A percentile compares a stretch with the other conserved stretches of the same genome.
Conservation (phyloP, 2,329 filamentous ascomycete species). For the Nigrospora oryzae region DNA sequence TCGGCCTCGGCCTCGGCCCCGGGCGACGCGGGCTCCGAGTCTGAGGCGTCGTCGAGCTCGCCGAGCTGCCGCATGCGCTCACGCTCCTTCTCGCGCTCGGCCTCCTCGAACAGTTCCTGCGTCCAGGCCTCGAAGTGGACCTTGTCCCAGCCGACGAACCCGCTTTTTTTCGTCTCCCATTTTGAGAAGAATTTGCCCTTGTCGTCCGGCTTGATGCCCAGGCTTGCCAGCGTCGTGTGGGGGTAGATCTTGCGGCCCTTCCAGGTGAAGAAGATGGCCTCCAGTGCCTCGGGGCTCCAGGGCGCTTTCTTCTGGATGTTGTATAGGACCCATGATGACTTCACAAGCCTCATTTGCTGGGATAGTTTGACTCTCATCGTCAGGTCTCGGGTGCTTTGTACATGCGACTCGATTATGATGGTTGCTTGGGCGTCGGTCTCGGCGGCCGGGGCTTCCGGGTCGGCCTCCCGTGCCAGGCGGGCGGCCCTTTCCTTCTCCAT, state of each 20-base stretch:
- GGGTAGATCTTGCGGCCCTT: conserved; percentile 64
- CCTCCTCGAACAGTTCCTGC: conserved; percentile 45
- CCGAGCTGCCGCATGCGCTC: conserved; percentile 33
- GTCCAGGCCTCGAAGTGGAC: conserved; percentile 78
- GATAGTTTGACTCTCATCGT: conserved; percentile 59
- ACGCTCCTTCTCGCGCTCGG: conserved; percentile 39
- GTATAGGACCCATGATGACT: conserved; percentile 59
- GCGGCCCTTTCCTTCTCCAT: conserved; percentile 15
- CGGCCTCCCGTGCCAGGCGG: conserved; percentile 11
- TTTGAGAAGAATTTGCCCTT: conserved; percentile 32
- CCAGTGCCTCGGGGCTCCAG: conserved; percentile 30
- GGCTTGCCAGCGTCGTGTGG: conserved; percentile 60
- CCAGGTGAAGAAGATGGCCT: conserved; percentile 70
- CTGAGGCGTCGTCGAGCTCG: conserved; percentile 22
- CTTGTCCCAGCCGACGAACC: conserved; percentile 41
- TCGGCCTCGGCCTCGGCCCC: conserved; percentile 8
- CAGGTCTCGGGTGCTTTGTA: conserved; percentile 52
- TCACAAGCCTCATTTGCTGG: conserved; percentile 59
- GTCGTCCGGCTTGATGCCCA: conserved; percentile 47
- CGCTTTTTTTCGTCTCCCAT: conserved; percentile 24
- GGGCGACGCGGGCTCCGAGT: conserved; percentile 8
- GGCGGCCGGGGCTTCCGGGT: conserved; percentile 3
- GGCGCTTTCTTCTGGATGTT: conserved; percentile 39
- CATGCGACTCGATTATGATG: conserved; percentile 60
- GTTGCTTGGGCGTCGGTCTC: conserved; percentile 41